Base-by-base conservation (phyloP, 148 eudicot genomes). In the Amaranthus cruentus region DNA sequence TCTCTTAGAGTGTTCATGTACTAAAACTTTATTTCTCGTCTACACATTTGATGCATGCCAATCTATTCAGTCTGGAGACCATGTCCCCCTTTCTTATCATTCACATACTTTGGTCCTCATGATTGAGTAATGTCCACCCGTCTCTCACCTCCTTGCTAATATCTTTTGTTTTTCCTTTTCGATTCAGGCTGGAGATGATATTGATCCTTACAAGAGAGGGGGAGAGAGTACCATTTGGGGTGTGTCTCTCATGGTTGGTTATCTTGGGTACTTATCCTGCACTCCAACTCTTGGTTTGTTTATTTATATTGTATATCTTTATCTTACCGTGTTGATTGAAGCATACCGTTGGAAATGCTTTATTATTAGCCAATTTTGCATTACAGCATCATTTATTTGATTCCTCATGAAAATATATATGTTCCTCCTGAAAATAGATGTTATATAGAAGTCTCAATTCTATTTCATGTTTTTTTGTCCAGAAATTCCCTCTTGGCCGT, bases 141-240 rank as follows among this genome's bases (percentile, higher is more conserved):
- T 38, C 7, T 43, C 3, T 21, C 46, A 14, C 49, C 7, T 44
- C 7, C 6, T 3, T 38, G 9, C 2, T 53, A 1, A 9, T 4
- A 3, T 46, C 0, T 46, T 47, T 21, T 7, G 50, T 2, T 55
- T 69, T 66, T 67, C 74, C 60, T 68, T 72, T 60, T 55, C 13
- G 57, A 58, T 89, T 73, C 85, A 96, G 97, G 88, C 88, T 68
- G 89, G 82, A 71, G 89, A 84, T 83, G 97, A 96, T 78, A 79
- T 79, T 51, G 92, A 88, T 79, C 94, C 89, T 10, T 88, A 87
- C 83, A 87, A 80, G 68, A 92, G 78, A 78, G 99, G 90, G 77
- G 86, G 85, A 80, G 99, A 96, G 73, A 96, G 89, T 85, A 88
- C 97, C 21, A 80, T 87, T 73, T 96, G 97, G 99, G 99, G 99